Conservation (phyloP, 495 filamentous ascomycete genomes). For the Elasticomyces elasticus region DNA sequence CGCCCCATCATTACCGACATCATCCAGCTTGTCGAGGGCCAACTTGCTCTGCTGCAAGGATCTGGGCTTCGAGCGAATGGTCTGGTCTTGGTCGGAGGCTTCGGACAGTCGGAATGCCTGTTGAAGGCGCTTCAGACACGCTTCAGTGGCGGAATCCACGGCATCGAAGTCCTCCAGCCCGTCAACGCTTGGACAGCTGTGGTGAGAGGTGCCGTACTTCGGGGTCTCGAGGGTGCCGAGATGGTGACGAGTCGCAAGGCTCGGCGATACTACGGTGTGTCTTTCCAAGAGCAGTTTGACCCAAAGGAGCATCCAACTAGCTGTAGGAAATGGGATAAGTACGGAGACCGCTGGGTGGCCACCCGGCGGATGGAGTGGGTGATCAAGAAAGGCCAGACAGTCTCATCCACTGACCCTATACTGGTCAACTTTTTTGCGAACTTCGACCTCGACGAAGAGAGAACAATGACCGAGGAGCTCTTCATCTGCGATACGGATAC, state of each 20-base stretch:
- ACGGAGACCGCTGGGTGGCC: slow-evolving; percentile 69
- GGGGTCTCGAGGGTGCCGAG: slow-evolving; percentile 22
- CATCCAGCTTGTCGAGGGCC: slow-evolving; percentile 31
- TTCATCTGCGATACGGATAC: slow-evolving; percentile 57
- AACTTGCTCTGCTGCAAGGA: slow-evolving; percentile 21
- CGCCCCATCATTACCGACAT: slow-evolving; percentile 33
- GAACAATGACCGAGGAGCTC: slow-evolving; percentile 60
- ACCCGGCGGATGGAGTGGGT: slow-evolving; percentile 69
- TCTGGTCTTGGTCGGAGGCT: slow-evolving; percentile 38
- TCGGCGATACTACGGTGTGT: slow-evolving; percentile 37
- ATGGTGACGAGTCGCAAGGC: slow-evolving; percentile 26
- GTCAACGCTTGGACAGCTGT: slow-evolving; percentile 33
- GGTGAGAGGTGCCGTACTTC: slow-evolving; percentile 30
- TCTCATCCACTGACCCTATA: slow-evolving; percentile 51
- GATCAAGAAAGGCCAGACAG: slow-evolving; percentile 49
- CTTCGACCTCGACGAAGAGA: slow-evolving; percentile 52
- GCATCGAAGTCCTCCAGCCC: slow-evolving; percentile 35
- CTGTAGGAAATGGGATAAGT: slow-evolving; percentile 58
- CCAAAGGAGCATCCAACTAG: slow-evolving; percentile 53
- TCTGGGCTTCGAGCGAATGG: not conserved
- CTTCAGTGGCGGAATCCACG: slow-evolving; percentile 24
- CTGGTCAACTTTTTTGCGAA: slow-evolving; percentile 67
- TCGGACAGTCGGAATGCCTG: slow-evolving; percentile 26
- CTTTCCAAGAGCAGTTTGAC: slow-evolving; percentile 44
- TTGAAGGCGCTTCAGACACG: slow-evolving; percentile 32